Percentiles rank a stretch among this genome's conserved stretches.
These are phyloP conservation scores for Agaricus blazei DNA, from an alignment of 768 basidiomycete genomes.

Conservation along the genomic window DNA sequence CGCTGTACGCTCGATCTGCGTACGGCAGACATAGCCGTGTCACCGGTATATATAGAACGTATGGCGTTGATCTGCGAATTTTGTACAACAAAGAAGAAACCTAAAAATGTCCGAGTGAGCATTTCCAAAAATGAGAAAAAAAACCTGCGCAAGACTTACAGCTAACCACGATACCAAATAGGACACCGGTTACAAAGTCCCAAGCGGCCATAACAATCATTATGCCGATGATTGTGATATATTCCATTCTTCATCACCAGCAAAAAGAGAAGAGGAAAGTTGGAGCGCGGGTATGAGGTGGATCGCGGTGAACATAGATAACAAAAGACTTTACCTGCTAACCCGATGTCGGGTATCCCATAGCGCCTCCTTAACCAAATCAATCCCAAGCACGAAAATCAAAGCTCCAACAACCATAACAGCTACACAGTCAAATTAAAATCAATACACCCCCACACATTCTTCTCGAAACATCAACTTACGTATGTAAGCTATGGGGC, in stretches of 20 bases:
- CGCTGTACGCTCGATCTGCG: constrained; percentile 84
- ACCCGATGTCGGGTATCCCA: constrained; percentile 95
- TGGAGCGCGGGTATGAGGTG: neutral
- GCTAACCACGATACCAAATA: constrained; percentile 88
- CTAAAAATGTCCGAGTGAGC: constrained; percentile 27
- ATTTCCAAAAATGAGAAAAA: neutral
- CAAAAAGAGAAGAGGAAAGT: neutral
- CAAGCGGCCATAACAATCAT: constrained; percentile 90
- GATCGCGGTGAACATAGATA: neutral
- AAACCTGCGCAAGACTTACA: constrained; percentile 42
- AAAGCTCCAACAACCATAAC: constrained; percentile 89
- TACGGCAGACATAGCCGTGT: constrained; percentile 85
- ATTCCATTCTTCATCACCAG: constrained; percentile 51
- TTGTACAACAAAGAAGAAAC: constrained; percentile 95
- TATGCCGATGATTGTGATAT: constrained; percentile 79
- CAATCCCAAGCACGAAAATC: constrained; percentile 92
- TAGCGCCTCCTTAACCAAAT: constrained; percentile 90
- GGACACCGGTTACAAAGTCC: constrained; percentile 92
- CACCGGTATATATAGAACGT: constrained; percentile 76
- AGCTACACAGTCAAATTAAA: constrained; percentile 37
- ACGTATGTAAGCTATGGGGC: constrained; percentile 91
- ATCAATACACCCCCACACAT: too few species aligned
- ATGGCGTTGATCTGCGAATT: constrained; percentile 85
- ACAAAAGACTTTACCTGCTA: constrained; percentile 45
- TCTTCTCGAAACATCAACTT: constrained; percentile 22